These are phyloP conservation scores for Pezicula neosporulosa DNA, from an alignment of 2,329 filamentous ascomycete genomes.

Conservation along the genomic window DNA sequence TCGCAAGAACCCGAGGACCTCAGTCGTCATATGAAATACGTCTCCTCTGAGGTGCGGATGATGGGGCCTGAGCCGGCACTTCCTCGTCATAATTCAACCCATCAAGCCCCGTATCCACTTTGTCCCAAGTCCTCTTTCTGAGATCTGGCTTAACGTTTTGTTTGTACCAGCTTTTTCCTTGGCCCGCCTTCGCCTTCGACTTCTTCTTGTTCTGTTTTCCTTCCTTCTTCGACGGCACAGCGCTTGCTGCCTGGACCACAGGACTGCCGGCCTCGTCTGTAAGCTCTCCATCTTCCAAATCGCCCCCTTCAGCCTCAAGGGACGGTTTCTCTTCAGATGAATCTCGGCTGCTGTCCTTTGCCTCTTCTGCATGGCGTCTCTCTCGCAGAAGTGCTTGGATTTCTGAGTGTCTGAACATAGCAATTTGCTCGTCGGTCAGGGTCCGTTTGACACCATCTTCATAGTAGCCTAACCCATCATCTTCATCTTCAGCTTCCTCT, in stretches of 20 bases:
- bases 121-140: slow-evolving; percentile 64
- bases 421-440: slow-evolving; percentile 85
- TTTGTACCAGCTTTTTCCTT: slow-evolving; percentile 29
- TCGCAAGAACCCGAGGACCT: slow-evolving; percentile 10
- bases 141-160: slow-evolving; percentile 53
- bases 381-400: slow-evolving; percentile 66
- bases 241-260: neutral
- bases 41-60: slow-evolving; percentile 35
- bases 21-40: slow-evolving; percentile 46
- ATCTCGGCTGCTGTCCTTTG: slow-evolving; percentile 4
- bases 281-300: slow-evolving; percentile 15
- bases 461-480: slow-evolving; percentile 79
- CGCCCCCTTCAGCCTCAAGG: neutral
- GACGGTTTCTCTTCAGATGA: slow-evolving; percentile 2
- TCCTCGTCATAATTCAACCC: slow-evolving; percentile 57
- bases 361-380: slow-evolving; percentile 28
- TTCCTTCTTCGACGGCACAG: slow-evolving; percentile 13
- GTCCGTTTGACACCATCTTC: slow-evolving; percentile 83
- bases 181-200: slow-evolving; percentile 3
- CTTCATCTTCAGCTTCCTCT: slow-evolving; percentile 42
- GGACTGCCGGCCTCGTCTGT: slow-evolving; percentile 9
- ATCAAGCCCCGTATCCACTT: slow-evolving; percentile 58
- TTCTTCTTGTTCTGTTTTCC: slow-evolving; percentile 7
- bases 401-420: slow-evolving; percentile 87
- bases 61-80: slow-evolving; percentile 16